These are phyloP conservation scores for Pseudozyma thailandica DNA, from an alignment of 1,284 basidiomycete genomes.

Conservation along the genomic window DNA sequence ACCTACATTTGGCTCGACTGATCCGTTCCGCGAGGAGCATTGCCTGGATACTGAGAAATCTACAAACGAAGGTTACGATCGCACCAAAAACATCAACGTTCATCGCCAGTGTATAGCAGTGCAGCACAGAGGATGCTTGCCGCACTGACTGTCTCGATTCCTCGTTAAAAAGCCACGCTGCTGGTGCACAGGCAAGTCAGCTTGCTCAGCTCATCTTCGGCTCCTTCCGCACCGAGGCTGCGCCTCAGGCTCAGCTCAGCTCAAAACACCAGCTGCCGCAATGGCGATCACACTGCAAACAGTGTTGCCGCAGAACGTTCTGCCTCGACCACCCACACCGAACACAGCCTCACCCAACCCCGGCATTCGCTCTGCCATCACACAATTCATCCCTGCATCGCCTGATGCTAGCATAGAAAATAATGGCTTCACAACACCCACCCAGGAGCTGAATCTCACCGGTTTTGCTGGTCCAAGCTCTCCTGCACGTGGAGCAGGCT, in stretches of 20 bases:
- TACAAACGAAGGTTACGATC: too few species aligned
- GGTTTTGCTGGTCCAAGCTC: not conserved
- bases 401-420: slow-evolving; percentile 23
- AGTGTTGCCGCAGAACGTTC: slow-evolving; percentile 33
- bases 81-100: too few species aligned
- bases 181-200: too few species aligned
- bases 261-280: not conserved
- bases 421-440: not conserved
- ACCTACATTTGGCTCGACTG: too few species aligned
- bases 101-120: too few species aligned
- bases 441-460: not conserved
- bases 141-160: too few species aligned
- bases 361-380: slow-evolving; percentile 37
- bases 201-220: not conserved
- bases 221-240: not conserved
- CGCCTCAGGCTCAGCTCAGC: not conserved
- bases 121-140: too few species aligned
- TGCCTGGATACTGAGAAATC: too few species aligned
- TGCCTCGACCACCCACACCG: slow-evolving; percentile 38
- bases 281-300: slow-evolving; percentile 44
- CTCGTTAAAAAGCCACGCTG: too few species aligned
- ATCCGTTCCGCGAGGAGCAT: too few species aligned
- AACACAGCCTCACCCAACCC: slow-evolving; percentile 39
- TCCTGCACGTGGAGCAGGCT: slow-evolving; percentile 5
- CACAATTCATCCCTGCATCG: slow-evolving; percentile 44